Conservation (phyloP, 148 eudicot species). For the Camellia lanceoleosa region DNA sequence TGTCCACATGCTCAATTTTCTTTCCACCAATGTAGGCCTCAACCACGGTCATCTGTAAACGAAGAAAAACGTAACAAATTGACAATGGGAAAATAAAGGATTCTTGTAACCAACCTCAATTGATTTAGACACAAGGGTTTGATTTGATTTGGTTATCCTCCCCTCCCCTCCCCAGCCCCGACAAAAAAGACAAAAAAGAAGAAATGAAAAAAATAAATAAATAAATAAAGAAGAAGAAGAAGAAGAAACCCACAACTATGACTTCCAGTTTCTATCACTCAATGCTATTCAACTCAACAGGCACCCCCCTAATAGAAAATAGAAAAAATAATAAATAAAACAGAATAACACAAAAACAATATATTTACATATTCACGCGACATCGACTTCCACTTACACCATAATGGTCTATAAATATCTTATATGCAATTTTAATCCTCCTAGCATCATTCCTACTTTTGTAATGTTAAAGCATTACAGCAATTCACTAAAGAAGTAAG, state of each 20-base stretch:
- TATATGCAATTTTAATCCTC: too few species aligned
- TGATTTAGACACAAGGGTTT: too few species aligned
- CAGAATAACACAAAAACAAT: background rate
- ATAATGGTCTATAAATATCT: too few species aligned
- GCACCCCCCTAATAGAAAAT: background rate
- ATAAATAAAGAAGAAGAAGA: too few species aligned
- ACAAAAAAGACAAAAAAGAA: background rate
- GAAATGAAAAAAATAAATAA: too few species aligned
- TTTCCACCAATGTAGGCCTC: conserved; percentile 66
- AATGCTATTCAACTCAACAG: background rate
- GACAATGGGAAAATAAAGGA: background rate
- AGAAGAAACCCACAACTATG: background rate
- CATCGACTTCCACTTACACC: background rate
- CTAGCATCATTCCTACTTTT: too few species aligned
- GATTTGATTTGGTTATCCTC: background rate
- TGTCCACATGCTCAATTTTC: conserved; percentile 54
- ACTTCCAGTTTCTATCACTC: background rate
- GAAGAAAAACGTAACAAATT: conserved; percentile 5
- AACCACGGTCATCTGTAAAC: conserved; percentile 86
- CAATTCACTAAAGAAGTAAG: background rate
- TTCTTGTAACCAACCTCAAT: too few species aligned
- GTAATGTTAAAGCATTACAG: background rate
- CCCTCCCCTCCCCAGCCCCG: background rate
- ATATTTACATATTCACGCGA: background rate
- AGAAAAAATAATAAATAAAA: background rate